Conservation (phyloP, 495 filamentous ascomycete species). For the Trichoderma asperelloides region DNA sequence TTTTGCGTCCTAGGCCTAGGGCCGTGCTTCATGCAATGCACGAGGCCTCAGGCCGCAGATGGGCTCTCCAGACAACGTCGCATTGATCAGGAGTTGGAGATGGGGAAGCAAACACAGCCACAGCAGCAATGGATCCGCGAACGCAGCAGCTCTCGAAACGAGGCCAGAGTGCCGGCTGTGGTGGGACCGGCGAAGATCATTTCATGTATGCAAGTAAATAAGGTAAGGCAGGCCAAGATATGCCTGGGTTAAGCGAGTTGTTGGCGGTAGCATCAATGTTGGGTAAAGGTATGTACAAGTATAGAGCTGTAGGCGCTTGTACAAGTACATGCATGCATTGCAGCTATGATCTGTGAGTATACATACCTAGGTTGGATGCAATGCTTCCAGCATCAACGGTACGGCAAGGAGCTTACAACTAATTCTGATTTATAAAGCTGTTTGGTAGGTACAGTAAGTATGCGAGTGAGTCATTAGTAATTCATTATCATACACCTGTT, state of each 20-base stretch:
- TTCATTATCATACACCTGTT: no score
- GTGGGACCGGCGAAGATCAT: conserved; percentile 5
- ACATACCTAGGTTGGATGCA: no score
- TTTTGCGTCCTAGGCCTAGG: neutral
- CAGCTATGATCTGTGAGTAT: neutral
- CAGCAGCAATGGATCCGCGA: neutral
- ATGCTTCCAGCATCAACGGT: no score
- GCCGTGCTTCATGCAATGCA: neutral
- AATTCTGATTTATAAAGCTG: no score
- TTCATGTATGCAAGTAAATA: neutral
- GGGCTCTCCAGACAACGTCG: neutral
- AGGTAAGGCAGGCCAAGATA: neutral
- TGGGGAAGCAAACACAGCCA: neutral
- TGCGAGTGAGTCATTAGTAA: no score
- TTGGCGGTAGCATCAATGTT: neutral
- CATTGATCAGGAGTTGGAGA: neutral
- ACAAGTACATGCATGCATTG: neutral
- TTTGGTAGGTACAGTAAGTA: no score
- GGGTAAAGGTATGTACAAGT: neutral
- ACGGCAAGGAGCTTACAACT: no score
- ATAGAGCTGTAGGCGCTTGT: neutral
- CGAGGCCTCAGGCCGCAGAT: neutral
- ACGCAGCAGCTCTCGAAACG: neutral
- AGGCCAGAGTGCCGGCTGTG: neutral
- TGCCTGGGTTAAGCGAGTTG: neutral